Evolutionary conservation across 192 early-diverging fungal genomes (phyloP).

Genomic region (Anaeromyces robustus): DNA sequence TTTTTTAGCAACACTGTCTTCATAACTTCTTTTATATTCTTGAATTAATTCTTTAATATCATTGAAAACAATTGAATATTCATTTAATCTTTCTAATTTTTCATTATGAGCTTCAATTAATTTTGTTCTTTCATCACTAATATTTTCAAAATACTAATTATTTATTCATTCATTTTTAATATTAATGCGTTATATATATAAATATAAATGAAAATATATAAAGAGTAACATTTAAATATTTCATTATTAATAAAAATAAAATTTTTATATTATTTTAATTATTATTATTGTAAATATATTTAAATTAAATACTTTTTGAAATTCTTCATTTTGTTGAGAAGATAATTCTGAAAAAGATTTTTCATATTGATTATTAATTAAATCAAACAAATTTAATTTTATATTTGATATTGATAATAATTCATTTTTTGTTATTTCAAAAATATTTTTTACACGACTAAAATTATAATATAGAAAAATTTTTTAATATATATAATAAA

Average conservation of each 20-base stretch:
- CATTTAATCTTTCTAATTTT: background rate
- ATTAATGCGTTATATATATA: no score
- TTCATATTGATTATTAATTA: background rate
- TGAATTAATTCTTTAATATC: background rate
- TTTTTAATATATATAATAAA: no score
- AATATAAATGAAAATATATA: no score
- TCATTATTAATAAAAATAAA: no score
- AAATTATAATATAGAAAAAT: background rate
- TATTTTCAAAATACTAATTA: background rate
- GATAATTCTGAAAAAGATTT: background rate
- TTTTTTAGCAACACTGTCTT: background rate
- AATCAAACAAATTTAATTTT: background rate
- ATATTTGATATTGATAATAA: background rate
- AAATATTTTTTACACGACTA: background rate
- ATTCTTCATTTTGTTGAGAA: background rate
- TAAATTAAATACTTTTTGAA: background rate
- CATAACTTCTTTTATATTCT: background rate
- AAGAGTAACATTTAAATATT: no score
- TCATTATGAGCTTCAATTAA: background rate
- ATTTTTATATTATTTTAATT: no score
- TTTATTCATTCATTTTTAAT: no score
- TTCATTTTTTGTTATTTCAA: background rate
- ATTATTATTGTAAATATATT: no score
- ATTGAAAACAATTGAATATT: background rate
- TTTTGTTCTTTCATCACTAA: background rate